Evolutionary conservation across 148 eudicot species (phyloP).

Genomic region (Vaccinium vitisidaea): DNA sequence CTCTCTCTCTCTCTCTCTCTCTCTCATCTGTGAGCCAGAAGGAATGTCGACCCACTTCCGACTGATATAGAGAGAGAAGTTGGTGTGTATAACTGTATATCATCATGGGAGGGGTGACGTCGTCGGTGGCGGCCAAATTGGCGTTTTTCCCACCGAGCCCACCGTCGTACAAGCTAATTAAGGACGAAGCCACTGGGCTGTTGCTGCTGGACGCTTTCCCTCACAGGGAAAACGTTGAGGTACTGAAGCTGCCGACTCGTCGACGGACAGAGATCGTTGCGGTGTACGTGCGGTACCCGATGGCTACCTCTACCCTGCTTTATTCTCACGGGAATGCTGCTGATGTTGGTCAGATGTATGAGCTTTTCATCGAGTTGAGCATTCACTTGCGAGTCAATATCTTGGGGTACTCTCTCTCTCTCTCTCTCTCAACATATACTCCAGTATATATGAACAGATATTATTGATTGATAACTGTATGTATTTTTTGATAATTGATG

Average conservation of each 20-base stretch:
- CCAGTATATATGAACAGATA: no score
- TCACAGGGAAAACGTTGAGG: constrained; percentile 90
- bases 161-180: constrained; percentile 60
- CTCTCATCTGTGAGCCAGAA: not conserved
- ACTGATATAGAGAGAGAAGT: not conserved
- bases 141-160: constrained; percentile 97
- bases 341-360: constrained; percentile 98
- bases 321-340: constrained; percentile 99
- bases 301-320: constrained; percentile 75
- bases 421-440: not conserved
- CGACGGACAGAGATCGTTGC: constrained; percentile 72
- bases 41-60: constrained; percentile 6
- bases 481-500: not conserved
- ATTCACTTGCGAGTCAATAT: constrained; percentile 81
- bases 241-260: constrained; percentile 66
- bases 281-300: constrained; percentile 80
- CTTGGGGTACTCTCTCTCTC: constrained; percentile 52
- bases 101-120: constrained; percentile 92
- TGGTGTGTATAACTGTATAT: not conserved
- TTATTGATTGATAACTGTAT: no score
- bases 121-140: constrained; percentile 94
- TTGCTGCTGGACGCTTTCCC: constrained; percentile 64
- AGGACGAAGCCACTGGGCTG: constrained; percentile 58
- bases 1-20: constrained; percentile 2
- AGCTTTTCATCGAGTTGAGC: constrained; percentile 82